A percentile compares a stretch with the other conserved stretches of the same genome.
phyloP scores from a whole-genome alignment of 2,329 filamentous ascomycete species.

The Cyphellophora europaea region DNA sequence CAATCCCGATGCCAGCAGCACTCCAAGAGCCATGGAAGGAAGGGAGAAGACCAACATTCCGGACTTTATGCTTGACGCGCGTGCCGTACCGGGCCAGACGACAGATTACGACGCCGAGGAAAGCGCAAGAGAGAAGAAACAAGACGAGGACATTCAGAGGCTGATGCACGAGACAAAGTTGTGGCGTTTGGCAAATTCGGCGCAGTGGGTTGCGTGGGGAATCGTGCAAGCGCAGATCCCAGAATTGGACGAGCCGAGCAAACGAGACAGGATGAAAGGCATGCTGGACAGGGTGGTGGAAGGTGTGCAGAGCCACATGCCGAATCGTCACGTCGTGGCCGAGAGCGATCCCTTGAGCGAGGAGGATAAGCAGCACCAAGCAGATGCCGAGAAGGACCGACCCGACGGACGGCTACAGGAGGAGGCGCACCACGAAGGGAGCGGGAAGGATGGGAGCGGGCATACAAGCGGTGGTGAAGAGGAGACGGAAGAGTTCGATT shows the following conservation, averaged over 20 bases:
- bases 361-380: constrained; percentile 12
- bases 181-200: constrained; percentile 82
- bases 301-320: constrained; percentile 12
- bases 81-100: constrained; percentile 13
- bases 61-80: constrained; percentile 67
- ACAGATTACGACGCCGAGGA: constrained; percentile 36
- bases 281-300: constrained; percentile 11
- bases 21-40: constrained; percentile 34
- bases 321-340: constrained; percentile 1
- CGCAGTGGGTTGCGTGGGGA: constrained; percentile 91
- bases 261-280: constrained; percentile 4
- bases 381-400: constrained; percentile 12
- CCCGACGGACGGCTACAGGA: constrained; percentile 14
- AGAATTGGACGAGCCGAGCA: constrained; percentile 47
- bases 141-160: constrained; percentile 58
- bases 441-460: constrained; percentile 19
- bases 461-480: constrained; percentile 23
- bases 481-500: constrained; percentile 72
- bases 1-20: constrained; percentile 42
- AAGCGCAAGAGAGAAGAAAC: constrained; percentile 50
- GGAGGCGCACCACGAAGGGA: constrained; percentile 7
- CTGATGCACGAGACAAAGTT: constrained; percentile 70
- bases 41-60: constrained; percentile 22
- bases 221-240: constrained; percentile 88
- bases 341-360: constrained; percentile 14